Evolutionary conservation across 768 basidiomycete species (phyloP).

Genomic region (Boletus rubroflammeus): DNA sequence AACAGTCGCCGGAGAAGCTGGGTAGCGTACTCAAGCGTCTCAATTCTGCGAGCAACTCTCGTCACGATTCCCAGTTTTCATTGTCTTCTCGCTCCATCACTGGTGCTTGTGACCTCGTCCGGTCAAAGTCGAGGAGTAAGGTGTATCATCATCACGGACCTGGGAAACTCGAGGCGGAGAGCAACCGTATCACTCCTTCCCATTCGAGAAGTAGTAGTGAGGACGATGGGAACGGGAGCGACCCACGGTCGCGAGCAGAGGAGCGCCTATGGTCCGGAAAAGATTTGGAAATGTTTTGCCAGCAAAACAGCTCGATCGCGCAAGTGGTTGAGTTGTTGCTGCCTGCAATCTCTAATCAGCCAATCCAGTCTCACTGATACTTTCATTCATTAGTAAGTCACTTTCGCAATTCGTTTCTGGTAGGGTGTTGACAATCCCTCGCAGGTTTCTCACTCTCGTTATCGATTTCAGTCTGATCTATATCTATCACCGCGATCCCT

Average conservation of each 20-base stretch:
- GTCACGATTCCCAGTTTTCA: constrained; percentile 24
- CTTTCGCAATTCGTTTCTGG: neutral
- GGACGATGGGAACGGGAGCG: constrained; percentile 29
- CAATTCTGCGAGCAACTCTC: constrained; percentile 10
- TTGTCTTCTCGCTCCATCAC: constrained; percentile 21
- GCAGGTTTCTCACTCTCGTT: constrained; percentile 20
- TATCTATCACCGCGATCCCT: constrained; percentile 28
- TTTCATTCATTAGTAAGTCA: constrained; percentile 22
- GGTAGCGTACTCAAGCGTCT: constrained; percentile 36
- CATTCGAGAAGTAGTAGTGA: constrained; percentile 30
- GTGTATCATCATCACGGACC: constrained; percentile 61
- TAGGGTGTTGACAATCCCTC: constrained; percentile 10
- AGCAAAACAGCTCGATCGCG: constrained; percentile 86
- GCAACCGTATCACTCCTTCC: constrained; percentile 17
- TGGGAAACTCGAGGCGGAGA: constrained; percentile 63
- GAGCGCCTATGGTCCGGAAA: constrained; percentile 71
- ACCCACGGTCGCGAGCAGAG: constrained; percentile 37
- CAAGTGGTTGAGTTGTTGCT: constrained; percentile 65
- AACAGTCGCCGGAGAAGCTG: constrained; percentile 27
- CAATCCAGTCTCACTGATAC: constrained; percentile 23
- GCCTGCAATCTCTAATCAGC: constrained; percentile 43
- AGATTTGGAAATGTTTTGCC: constrained; percentile 79
- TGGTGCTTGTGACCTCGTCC: constrained; percentile 41
- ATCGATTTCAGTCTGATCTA: constrained; percentile 19
- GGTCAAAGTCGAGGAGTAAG: constrained; percentile 70